Conservation (phyloP, 2,329 filamentous ascomycete genomes). For the Elsinoe batatas region DNA sequence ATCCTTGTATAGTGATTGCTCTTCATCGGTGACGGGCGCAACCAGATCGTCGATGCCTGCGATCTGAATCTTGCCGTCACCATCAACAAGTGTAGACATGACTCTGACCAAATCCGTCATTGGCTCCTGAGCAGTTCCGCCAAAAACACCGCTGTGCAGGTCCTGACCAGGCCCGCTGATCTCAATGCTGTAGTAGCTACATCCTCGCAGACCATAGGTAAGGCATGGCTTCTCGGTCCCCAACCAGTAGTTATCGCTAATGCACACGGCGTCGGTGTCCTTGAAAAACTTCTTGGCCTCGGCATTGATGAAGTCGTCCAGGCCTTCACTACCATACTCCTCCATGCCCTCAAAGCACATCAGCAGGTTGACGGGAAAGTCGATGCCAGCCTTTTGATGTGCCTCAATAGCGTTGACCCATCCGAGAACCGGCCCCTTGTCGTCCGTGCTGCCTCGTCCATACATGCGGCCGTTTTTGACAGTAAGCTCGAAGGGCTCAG, state of each 20-base stretch:
- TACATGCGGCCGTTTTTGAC: slow-evolving; percentile 91
- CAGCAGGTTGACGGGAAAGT: slow-evolving; percentile 92
- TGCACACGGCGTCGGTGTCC: slow-evolving; percentile 91
- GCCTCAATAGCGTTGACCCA: slow-evolving; percentile 98
- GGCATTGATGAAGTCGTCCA: slow-evolving; percentile 85
- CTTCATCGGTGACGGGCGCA: slow-evolving; percentile 74
- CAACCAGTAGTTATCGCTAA: slow-evolving; percentile 99
- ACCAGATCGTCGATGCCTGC: slow-evolving; percentile 92
- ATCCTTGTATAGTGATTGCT: slow-evolving; percentile 74
- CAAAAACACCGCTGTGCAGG: slow-evolving; percentile 93
- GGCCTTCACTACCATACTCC: slow-evolving; percentile 91
- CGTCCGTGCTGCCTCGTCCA: slow-evolving; percentile 88
- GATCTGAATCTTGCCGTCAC: slow-evolving; percentile 84
- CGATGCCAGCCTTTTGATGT: slow-evolving; percentile 86
- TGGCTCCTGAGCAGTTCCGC: slow-evolving; percentile 90
- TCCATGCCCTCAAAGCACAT: slow-evolving; percentile 99
- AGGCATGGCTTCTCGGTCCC: slow-evolving; percentile 97
- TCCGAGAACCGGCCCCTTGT: slow-evolving; percentile 93
- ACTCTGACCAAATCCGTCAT: slow-evolving; percentile 92
- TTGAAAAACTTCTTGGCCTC: slow-evolving; percentile 94
- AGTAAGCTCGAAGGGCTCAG: slow-evolving; percentile 81
- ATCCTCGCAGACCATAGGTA: slow-evolving; percentile 91
- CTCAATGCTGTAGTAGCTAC: slow-evolving; percentile 94
- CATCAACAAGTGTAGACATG: slow-evolving; percentile 75
- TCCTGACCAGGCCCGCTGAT: slow-evolving; percentile 86